These are phyloP conservation scores for Petunia hybrid DNA, from an alignment of 305 asterid species.

Conservation along the genomic window DNA sequence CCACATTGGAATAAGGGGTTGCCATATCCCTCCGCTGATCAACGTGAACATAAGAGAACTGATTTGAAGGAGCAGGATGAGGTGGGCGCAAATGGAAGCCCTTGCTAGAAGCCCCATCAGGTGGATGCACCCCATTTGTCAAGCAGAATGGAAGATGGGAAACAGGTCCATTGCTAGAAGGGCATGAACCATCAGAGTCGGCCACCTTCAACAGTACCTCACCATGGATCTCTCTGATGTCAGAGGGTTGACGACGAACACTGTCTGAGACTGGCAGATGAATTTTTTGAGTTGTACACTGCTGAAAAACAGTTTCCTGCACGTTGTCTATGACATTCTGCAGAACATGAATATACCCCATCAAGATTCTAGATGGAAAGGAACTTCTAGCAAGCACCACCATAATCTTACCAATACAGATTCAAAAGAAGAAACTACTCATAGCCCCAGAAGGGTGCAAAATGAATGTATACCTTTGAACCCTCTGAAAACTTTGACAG, in stretches of 20 bases:
- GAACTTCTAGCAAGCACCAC: conserved; percentile 8
- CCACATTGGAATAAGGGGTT: conserved; percentile 66
- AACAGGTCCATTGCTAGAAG: conserved; percentile 51
- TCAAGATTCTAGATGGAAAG: neutral
- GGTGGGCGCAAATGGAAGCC: conserved; percentile 84
- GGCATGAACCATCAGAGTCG: conserved; percentile 45
- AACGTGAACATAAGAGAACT: conserved; percentile 71
- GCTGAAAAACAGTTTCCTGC: conserved; percentile 39
- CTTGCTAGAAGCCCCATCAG: conserved; percentile 59
- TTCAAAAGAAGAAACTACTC: neutral
- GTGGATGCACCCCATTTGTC: conserved; percentile 50
- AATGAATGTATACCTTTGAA: conserved; percentile 55
- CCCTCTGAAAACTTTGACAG: conserved; percentile 50
- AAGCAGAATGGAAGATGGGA: conserved; percentile 53
- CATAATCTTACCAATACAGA: neutral
- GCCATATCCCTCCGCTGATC: conserved; percentile 71
- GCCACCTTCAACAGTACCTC: conserved; percentile 55
- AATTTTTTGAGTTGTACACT: conserved; percentile 34
- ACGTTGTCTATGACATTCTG: conserved; percentile 44
- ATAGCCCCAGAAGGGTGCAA: neutral
- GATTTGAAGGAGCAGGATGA: conserved; percentile 87
- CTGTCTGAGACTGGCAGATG: conserved; percentile 34
- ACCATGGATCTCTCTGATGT: conserved; percentile 37
- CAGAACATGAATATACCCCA: conserved; percentile 10
- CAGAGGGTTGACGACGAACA: conserved; percentile 38